phyloP scores from a whole-genome alignment of 805 yeast species.

The Saturnispora silvae region DNA sequence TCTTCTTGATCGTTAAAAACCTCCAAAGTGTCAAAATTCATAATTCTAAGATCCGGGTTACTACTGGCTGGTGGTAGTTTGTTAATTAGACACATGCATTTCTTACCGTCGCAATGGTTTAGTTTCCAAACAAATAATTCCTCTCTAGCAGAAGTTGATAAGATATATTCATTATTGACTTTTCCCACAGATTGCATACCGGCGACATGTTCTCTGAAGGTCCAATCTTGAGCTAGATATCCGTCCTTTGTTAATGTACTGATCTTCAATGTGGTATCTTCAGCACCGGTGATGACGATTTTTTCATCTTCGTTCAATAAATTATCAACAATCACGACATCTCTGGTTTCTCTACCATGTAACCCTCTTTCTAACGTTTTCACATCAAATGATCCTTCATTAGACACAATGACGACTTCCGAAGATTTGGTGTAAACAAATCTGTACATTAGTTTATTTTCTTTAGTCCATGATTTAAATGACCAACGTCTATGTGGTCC shows the following conservation, averaged over 20 bases:
- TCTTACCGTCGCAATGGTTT: constrained; percentile 16
- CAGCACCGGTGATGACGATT: constrained; percentile 69
- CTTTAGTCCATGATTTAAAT: constrained; percentile 23
- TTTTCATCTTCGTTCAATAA: constrained; percentile 21
- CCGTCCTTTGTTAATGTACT: constrained; percentile 35
- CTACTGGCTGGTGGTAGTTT: constrained; percentile 42
- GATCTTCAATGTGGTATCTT: constrained; percentile 73
- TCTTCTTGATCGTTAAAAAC: constrained; percentile 19
- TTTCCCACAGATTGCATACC: constrained; percentile 73
- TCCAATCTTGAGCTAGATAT: constrained; percentile 38
- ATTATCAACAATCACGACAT: constrained; percentile 40
- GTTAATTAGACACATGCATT: constrained; percentile 37
- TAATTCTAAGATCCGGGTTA: constrained; percentile 77
- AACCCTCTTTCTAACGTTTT: constrained; percentile 46
- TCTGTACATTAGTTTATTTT: constrained; percentile 24
- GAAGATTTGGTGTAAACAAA: constrained; percentile 55
- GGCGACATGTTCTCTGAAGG: constrained; percentile 73
- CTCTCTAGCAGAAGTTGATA: constrained; percentile 72
- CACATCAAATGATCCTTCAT: constrained; percentile 14
- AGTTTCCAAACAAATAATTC: constrained; percentile 75
- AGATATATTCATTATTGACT: constrained; percentile 37
- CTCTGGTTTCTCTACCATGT: constrained; percentile 89
- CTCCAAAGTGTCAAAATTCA: constrained; percentile 61
- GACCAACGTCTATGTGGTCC: constrained; percentile 88
- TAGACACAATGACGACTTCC: constrained; percentile 31